Evolutionary conservation across 345 rosid species (phyloP).

Genomic region (Syzygium aromaticum): DNA sequence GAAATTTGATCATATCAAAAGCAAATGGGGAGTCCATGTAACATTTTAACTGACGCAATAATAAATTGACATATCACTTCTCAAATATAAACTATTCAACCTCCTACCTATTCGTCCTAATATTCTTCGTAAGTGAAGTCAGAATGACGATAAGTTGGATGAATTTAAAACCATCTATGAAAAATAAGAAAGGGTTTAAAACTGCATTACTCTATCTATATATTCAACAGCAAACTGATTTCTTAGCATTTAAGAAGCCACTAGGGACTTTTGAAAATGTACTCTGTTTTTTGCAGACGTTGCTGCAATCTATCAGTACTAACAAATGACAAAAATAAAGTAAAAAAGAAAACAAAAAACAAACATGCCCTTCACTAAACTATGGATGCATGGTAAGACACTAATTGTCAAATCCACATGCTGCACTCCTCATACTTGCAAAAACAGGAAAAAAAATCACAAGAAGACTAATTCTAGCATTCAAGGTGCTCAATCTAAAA

Average conservation of each 20-base stretch:
- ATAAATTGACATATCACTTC: background rate
- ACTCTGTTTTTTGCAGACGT: background rate
- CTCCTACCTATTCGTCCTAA: background rate
- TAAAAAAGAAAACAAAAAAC: background rate
- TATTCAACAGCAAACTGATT: background rate
- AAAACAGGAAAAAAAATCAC: background rate
- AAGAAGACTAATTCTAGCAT: background rate
- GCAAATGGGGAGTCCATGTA: background rate
- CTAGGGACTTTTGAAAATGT: background rate
- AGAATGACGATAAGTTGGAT: background rate
- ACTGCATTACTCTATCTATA: background rate
- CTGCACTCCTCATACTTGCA: background rate
- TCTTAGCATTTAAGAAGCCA: background rate
- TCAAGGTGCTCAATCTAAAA: background rate
- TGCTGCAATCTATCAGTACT: background rate
- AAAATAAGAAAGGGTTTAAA: background rate
- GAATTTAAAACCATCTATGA: background rate
- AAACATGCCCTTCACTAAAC: background rate
- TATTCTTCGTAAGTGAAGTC: background rate
- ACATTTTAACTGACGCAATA: background rate
- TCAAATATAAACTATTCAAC: background rate
- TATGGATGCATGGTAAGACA: background rate
- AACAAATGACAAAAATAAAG: background rate
- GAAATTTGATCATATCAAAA: background rate
- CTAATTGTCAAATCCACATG: background rate